Percentiles rank a stretch among this genome's conserved stretches.
phyloP scores from a whole-genome alignment of 2,329 filamentous ascomycete species.

The Aspergillus carbonarius region DNA sequence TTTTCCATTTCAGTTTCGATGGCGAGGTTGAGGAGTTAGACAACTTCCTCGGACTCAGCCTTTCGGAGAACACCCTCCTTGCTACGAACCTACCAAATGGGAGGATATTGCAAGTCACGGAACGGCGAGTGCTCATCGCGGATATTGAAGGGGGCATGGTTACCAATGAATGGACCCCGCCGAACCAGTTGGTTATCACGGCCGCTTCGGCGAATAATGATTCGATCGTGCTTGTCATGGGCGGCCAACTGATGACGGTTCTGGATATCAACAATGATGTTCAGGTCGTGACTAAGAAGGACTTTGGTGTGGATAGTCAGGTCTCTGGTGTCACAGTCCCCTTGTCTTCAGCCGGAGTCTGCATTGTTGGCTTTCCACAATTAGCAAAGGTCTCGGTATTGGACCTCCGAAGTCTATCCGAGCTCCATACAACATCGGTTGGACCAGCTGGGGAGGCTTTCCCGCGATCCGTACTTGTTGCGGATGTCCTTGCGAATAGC shows the following conservation, averaged over 20 bases:
- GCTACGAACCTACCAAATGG: conserved; percentile 64
- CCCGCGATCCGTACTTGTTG: conserved; percentile 76
- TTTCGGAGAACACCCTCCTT: conserved; percentile 71
- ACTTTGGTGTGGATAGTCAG: conserved; percentile 67
- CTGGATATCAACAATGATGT: conserved; percentile 64
- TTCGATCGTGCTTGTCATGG: conserved; percentile 70
- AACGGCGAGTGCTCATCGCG: conserved; percentile 60
- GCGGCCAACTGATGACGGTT: conserved; percentile 70
- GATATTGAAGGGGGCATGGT: conserved; percentile 54
- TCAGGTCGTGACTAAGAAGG: conserved; percentile 57
- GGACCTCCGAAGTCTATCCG: conserved; percentile 63
- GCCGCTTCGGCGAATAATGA: conserved; percentile 72
- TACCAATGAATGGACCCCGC: conserved; percentile 48
- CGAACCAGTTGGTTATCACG: conserved; percentile 61
- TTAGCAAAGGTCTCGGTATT: conserved; percentile 77
- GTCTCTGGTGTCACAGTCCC: conserved; percentile 82
- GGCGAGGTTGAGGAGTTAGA: conserved; percentile 86
- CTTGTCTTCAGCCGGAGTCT: conserved; percentile 61
- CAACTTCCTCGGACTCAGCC: conserved; percentile 66
- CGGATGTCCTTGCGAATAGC: conserved; percentile 67
- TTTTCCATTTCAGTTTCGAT: conserved; percentile 71
- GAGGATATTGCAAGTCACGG: conserved; percentile 74
- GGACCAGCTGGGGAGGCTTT: conserved; percentile 70
- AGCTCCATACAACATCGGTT: conserved; percentile 64
- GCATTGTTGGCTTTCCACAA: conserved; percentile 84